Base-by-base conservation (phyloP, 306 rosid species). In the Rubus idaeus region DNA sequence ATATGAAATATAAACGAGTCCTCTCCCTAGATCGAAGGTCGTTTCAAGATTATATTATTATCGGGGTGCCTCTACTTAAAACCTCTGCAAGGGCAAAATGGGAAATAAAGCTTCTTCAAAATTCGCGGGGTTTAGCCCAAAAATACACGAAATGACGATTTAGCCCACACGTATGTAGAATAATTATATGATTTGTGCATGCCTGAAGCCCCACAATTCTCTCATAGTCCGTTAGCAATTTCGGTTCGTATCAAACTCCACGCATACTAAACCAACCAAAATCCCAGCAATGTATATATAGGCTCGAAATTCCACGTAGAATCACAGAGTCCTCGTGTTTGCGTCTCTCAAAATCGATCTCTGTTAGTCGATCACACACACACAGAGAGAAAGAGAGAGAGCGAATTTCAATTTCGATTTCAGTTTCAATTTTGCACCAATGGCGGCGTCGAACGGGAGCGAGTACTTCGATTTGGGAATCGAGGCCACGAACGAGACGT, bases 391-490 rank as follows among this genome's bases (percentile, higher is more conserved):
- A 11, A 30, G 75, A 63, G 66, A 50, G 50, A 12, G 51, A 7
- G 8, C 23, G 14, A 11, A 4, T 56, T 56, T 3, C 5, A 1
- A 20, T 56, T 56, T 56, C 9, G 13, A 18, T 55, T 57, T 57
- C 3, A 0, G 3, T 7, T 9, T 57, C 3, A 0, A 8, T 7
- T 9, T 9, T 56, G 18, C 0, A 12, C 12, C 49, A 26, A 93
- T 93, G 98, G 96, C 98, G 52, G 93, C 96, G 21, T 87, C 95
- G 3, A 86, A 89, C 20, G 98, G 98, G 20, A 93, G 93, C 84
- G 97, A 93, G 84, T 93, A 64, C 68, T 88, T 87, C 53, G 97
- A 83, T 73, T 16, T 79, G n/a, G 80, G 87, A 41, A 64, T 84
- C 3, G 89, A 51, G 0, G 74, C 81, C 0, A 11, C 13, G 8